Evolutionary conservation across 2,329 filamentous ascomycete species (phyloP).

Genomic region (Phialophora chinensis): DNA sequence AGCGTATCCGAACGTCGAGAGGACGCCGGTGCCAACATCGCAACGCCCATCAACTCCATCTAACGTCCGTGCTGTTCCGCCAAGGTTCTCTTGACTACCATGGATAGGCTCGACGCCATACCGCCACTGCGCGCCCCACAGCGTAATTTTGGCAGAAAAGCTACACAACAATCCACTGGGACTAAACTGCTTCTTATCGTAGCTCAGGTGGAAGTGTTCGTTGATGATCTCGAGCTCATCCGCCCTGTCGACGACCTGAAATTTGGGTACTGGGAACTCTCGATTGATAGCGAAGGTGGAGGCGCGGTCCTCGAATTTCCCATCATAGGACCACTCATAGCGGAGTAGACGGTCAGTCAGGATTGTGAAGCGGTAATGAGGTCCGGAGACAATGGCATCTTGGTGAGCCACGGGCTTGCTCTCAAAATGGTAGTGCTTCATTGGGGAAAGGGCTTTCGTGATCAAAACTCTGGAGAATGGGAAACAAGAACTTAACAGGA

Average conservation of each 20-base stretch:
- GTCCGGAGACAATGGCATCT: slow-evolving; percentile 54
- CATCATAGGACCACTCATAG: slow-evolving; percentile 67
- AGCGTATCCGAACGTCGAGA: slow-evolving; percentile 59
- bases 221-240: slow-evolving; percentile 63
- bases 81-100: slow-evolving; percentile 45
- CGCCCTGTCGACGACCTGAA: slow-evolving; percentile 49
- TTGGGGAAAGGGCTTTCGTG: slow-evolving; percentile 3
- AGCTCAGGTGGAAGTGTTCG: slow-evolving; percentile 60
- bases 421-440: slow-evolving; percentile 39
- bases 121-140: slow-evolving; percentile 56
- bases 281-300: slow-evolving; percentile 66
- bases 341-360: slow-evolving; percentile 63
- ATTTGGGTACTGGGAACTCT: slow-evolving; percentile 39
- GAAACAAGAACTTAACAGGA: neutral
- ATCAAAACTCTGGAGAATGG: neutral
- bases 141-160: slow-evolving; percentile 49
- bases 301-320: slow-evolving; percentile 66
- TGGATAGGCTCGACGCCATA: slow-evolving; percentile 54
- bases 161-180: slow-evolving; percentile 56
- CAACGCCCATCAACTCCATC: slow-evolving; percentile 60
- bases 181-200: slow-evolving; percentile 64
- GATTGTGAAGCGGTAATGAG: slow-evolving; percentile 65
- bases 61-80: slow-evolving; percentile 60
- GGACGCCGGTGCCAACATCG: slow-evolving; percentile 58
- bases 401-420: slow-evolving; percentile 53